Evolutionary conservation across 2,329 filamentous ascomycete genomes (phyloP).

Genomic region (Clonostachys chloroleuca): DNA sequence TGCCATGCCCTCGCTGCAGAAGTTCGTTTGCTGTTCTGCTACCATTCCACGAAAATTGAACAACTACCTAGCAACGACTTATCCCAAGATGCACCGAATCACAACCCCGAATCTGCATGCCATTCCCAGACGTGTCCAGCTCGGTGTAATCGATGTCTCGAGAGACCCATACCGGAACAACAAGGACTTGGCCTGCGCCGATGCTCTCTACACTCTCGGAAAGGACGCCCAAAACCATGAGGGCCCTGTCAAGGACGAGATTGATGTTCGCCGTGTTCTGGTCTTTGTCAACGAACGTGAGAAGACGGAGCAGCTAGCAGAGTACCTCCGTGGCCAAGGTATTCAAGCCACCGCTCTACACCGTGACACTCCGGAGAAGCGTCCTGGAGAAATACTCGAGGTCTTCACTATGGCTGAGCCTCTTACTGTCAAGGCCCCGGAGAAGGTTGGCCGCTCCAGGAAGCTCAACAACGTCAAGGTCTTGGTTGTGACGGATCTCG

Average conservation of each 20-base stretch:
- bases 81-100: slow-evolving; percentile 76
- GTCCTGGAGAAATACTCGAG: slow-evolving; percentile 71
- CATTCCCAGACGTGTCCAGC: slow-evolving; percentile 88
- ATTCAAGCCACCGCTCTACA: slow-evolving; percentile 84
- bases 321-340: slow-evolving; percentile 77
- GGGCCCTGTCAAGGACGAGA: slow-evolving; percentile 45
- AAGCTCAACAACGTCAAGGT: slow-evolving; percentile 77
- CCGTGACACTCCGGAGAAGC: slow-evolving; percentile 74
- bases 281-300: slow-evolving; percentile 98
- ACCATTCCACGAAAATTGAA: slow-evolving; percentile 92
- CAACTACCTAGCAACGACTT: slow-evolving; percentile 74
- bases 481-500: slow-evolving; percentile 89
- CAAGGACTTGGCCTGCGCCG: slow-evolving; percentile 87
- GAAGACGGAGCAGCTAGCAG: slow-evolving; percentile 74
- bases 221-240: slow-evolving; percentile 64
- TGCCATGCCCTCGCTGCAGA: slow-evolving; percentile 73
- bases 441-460: slow-evolving; percentile 30
- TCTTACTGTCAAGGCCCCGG: slow-evolving; percentile 20
- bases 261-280: slow-evolving; percentile 78
- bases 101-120: slow-evolving; percentile 95
- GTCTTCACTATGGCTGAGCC: slow-evolving; percentile 61
- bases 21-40: slow-evolving; percentile 89
- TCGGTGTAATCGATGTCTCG: slow-evolving; percentile 88
- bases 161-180: slow-evolving; percentile 93
- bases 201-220: slow-evolving; percentile 90